Conservation (phyloP, 140 eudicot species). For the Oenanthe javanica region DNA sequence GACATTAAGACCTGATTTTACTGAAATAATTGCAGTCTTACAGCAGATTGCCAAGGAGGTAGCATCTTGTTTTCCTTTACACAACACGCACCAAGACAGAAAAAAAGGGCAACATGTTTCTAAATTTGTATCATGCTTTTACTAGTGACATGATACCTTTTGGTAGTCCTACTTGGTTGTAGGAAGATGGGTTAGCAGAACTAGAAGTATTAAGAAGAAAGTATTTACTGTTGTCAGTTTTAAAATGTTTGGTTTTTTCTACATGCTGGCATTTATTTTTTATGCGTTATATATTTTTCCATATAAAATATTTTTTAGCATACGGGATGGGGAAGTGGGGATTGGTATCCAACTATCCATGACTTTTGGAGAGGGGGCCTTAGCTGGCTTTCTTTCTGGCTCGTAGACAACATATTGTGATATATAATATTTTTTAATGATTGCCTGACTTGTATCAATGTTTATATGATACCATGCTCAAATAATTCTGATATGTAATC, state of each 20-base stretch:
- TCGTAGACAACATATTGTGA: not conserved
- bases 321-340: not conserved
- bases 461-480: not conserved
- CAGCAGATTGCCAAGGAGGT: slow-evolving; percentile 66
- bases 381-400: not conserved
- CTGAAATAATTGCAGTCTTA: slow-evolving; percentile 53
- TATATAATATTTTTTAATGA: not conserved
- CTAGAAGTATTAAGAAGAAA: not conserved
- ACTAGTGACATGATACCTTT: not conserved
- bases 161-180: not conserved
- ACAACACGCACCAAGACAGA: not conserved
- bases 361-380: not conserved
- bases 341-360: not conserved
- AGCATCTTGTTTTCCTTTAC: slow-evolving; percentile 7
- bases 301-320: not conserved
- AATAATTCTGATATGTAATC: not conserved
- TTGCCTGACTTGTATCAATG: not conserved
- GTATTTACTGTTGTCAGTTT: not conserved
- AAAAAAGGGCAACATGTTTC: slow-evolving; percentile 1
- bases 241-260: not conserved
- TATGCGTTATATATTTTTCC: not conserved
- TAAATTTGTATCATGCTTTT: slow-evolving; percentile 3
- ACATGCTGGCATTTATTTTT: not conserved
- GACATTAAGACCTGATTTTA: slow-evolving; percentile 68
- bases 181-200: not conserved